Evolutionary conservation across 345 rosid species (phyloP).

Genomic region (Tarenaya hassleriana): DNA sequence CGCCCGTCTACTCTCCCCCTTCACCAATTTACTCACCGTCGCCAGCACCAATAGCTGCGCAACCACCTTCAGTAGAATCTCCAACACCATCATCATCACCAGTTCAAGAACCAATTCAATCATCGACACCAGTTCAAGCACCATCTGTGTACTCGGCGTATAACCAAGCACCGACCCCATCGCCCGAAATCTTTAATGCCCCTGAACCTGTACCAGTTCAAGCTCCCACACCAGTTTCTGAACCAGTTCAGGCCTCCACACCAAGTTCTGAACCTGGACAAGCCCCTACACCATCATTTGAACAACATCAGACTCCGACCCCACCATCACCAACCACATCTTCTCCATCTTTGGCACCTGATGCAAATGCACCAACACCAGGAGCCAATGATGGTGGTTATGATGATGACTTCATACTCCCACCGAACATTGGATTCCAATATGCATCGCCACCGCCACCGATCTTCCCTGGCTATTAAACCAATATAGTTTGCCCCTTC

Average conservation of each 20-base stretch:
- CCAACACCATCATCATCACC: constrained; percentile 22
- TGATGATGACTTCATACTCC: constrained; percentile 42
- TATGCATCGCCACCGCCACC: constrained; percentile 92
- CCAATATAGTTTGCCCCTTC: constrained; percentile 8
- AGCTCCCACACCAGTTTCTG: constrained; percentile 8
- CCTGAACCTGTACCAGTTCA: no score
- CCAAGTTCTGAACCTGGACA: constrained; percentile 17
- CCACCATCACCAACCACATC: constrained; percentile 28
- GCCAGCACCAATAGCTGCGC: constrained; percentile 23
- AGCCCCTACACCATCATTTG: constrained; percentile 24
- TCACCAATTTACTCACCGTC: constrained; percentile 11
- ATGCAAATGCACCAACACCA: constrained; percentile 28
- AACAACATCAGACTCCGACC: constrained; percentile 18
- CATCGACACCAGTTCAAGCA: constrained; percentile 22
- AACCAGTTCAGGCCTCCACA: constrained; percentile 9
- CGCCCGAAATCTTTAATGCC: no score
- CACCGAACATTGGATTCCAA: constrained; percentile 60
- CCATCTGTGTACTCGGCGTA: constrained; percentile 9
- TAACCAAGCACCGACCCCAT: constrained; percentile 13
- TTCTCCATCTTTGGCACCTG: constrained; percentile 18
- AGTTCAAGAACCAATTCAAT: constrained; percentile 24
- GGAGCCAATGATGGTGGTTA: not conserved
- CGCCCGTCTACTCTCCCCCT: constrained; percentile 28
- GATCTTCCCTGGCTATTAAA: constrained; percentile 67
- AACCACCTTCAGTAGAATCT: constrained; percentile 16